Evolutionary conservation across 2,329 filamentous ascomycete genomes (phyloP).

Genomic region (Penicillium sp.): DNA sequence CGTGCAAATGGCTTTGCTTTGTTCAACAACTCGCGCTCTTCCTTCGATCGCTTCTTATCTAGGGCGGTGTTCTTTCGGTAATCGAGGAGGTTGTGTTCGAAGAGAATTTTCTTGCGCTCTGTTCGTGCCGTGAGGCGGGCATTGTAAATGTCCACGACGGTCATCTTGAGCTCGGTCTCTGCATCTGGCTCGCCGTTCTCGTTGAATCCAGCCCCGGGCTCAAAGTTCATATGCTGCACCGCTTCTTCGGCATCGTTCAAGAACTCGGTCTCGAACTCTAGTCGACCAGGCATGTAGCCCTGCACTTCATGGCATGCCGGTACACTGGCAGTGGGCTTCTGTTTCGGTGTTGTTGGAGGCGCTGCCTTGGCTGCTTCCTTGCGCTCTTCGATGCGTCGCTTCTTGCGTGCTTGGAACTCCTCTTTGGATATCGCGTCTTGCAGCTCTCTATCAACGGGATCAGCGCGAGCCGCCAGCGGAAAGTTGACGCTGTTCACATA

Average conservation of each 20-base stretch:
- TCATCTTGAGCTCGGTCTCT: constrained; percentile 96
- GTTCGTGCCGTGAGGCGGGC: constrained; percentile 82
- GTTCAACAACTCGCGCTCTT: constrained; percentile 84
- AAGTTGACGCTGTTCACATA: constrained; percentile 82
- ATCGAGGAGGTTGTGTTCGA: constrained; percentile 89
- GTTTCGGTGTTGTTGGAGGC: constrained; percentile 79
- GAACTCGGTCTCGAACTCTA: constrained; percentile 97
- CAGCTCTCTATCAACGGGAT: constrained; percentile 73
- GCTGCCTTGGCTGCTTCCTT: constrained; percentile 83
- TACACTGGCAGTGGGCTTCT: constrained; percentile 92
- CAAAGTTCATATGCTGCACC: constrained; percentile 97
- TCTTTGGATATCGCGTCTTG: constrained; percentile 80
- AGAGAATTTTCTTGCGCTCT: constrained; percentile 93
- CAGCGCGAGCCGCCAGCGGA: constrained; percentile 80
- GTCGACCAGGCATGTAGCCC: constrained; percentile 94
- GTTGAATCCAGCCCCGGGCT: constrained; percentile 90
- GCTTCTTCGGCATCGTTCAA: constrained; percentile 98
- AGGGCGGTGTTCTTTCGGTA: constrained; percentile 85
- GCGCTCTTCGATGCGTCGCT: constrained; percentile 84
- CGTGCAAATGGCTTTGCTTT: constrained; percentile 94
- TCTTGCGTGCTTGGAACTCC: constrained; percentile 89
- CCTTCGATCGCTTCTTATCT: constrained; percentile 94
- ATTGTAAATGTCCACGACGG: constrained; percentile 98
- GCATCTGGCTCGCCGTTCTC: constrained; percentile 85
- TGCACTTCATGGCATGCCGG: constrained; percentile 97